Evolutionary conservation across 371 early-diverging fungal species (phyloP).

Genomic region (Mucor lusitanicus): DNA sequence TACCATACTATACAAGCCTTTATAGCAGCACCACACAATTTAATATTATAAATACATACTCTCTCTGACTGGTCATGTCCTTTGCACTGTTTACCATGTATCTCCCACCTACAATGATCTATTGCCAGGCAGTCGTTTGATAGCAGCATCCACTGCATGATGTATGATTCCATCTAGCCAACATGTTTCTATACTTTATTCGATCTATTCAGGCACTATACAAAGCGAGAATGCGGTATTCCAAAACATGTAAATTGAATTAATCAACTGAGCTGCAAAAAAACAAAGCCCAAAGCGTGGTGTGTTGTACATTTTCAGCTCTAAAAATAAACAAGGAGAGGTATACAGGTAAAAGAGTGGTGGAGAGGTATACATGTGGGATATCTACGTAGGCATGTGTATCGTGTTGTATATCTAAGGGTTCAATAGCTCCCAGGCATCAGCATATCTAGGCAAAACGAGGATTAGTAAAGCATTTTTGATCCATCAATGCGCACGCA

Average conservation of each 20-base stretch:
- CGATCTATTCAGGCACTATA: neutral
- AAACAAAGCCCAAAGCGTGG: neutral
- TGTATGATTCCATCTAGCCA: no score
- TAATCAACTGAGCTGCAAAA: neutral
- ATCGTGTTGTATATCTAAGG: neutral
- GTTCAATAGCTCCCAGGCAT: conserved; percentile 11
- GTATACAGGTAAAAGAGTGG: neutral
- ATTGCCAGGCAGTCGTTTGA: no score
- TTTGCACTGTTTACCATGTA: no score
- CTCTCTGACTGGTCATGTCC: neutral
- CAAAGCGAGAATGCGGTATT: neutral
- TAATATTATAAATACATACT: neutral
- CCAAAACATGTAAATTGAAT: neutral
- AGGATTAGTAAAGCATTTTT: no score
- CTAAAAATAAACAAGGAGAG: neutral
- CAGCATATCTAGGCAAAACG: conserved; percentile 5
- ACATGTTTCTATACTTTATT: no score
- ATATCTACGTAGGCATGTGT: neutral
- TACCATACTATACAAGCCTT: no score
- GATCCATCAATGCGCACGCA: no score
- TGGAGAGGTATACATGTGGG: neutral
- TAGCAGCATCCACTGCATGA: neutral
- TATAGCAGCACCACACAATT: no score
- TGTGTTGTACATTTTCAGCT: neutral
- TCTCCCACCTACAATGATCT: no score